Base-by-base conservation (phyloP, 2,329 filamentous ascomycete genomes). In the Clonostachys rhizophaga region DNA sequence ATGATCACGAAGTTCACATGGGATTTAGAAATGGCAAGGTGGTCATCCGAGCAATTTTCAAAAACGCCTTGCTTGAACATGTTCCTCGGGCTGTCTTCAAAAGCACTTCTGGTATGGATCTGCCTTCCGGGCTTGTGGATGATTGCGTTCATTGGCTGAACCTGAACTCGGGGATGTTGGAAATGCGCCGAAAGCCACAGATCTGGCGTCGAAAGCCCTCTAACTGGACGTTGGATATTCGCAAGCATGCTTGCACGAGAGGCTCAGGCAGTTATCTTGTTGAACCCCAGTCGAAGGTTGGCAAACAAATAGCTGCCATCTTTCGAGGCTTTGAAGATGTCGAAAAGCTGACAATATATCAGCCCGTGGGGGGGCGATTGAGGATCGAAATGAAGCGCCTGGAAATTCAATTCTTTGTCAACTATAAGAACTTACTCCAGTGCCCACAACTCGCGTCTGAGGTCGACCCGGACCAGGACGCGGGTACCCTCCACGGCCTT, bases 71-170 rank as follows among this genome's bases (percentile, higher is more conserved):
- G 0, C 54, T 67, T 0, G 63, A 72, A 43, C 55, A 65, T 6
- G 54, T 75, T 5, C 66, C 50, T 58, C 1, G 20, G 55, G 0
- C 18, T 61, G 0, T 71, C 75, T 33, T 42, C 6, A 51, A 42
- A 2, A 48, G 52, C 1, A 7, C 17, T 0, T 14, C 42, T 1
- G 50, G 17, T 4, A 70, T 63, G 35, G 80, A 83, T 51, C 59
- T 86, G 1, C 84, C 83, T 0, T 52, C 52, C 0, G 56, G 67
- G 1, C 63, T 87, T 0, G 50, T 83, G 0, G 58, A 75, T 0
- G 61, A 71, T 7, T 84, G 77, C 44, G 65, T 76, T 0, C 83
- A 87, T 50, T 87, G 82, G 81, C 62, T 86, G 5, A 66, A 86
- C 40, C 12, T 83, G 0, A 43, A 30, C 0, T 58, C 50, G 0